phyloP scores from a whole-genome alignment of 2,329 filamentous ascomycete species.

The Sporothrix variecibatus region DNA sequence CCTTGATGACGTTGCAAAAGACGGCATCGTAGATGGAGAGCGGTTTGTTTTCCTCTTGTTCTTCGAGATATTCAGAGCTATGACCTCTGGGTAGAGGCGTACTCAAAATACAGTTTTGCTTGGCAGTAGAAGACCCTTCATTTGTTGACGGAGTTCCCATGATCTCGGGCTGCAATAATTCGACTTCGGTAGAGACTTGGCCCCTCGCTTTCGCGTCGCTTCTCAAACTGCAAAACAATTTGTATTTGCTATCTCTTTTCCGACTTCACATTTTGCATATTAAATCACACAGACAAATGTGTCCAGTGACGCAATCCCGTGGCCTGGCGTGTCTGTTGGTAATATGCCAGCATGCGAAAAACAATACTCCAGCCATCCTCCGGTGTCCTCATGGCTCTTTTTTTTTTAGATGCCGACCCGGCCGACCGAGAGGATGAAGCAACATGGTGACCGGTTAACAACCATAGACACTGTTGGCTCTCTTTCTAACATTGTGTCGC shows the following conservation, averaged over 20 bases:
- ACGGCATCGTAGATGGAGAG: neutral
- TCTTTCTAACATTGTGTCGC: neutral
- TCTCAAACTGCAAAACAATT: neutral
- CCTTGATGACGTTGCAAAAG: neutral
- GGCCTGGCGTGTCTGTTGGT: neutral
- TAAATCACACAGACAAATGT: neutral
- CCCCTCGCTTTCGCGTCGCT: neutral
- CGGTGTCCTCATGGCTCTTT: neutral
- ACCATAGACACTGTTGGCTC: neutral
- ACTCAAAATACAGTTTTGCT: neutral
- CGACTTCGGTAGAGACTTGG: neutral
- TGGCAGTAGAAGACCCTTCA: neutral
- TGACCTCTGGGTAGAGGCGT: neutral
- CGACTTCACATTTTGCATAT: neutral
- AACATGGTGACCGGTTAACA: neutral
- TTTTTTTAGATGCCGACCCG: slow-evolving; percentile 11
- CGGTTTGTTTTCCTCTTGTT: neutral
- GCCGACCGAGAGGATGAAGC: neutral
- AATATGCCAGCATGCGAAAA: neutral
- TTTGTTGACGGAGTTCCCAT: neutral
- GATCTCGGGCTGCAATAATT: neutral
- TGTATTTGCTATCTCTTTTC: neutral
- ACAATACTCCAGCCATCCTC: neutral
- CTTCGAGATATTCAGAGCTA: neutral
- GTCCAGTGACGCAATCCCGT: slow-evolving; percentile 19